phyloP scores from a whole-genome alignment of 805 yeast species.

The Metschnikowia koreensis region DNA sequence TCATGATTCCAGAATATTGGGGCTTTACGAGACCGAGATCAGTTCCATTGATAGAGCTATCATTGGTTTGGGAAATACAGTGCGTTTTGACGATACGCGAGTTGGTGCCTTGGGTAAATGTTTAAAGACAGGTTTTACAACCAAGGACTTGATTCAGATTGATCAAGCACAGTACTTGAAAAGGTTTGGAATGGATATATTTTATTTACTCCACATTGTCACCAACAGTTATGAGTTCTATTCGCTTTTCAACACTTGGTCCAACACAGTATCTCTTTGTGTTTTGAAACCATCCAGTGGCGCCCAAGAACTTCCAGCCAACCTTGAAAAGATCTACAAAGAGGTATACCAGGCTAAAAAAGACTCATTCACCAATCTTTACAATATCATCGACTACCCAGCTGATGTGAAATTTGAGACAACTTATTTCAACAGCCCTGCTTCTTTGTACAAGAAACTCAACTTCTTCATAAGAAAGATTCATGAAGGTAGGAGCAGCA shows the following conservation, averaged over 20 bases:
- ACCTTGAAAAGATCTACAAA: constrained; percentile 51
- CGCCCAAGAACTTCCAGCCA: constrained; percentile 64
- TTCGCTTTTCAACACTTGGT: constrained; percentile 66
- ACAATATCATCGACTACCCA: constrained; percentile 52
- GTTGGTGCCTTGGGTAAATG: constrained; percentile 88
- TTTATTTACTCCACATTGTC: constrained; percentile 66
- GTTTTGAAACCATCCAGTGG: constrained; percentile 65
- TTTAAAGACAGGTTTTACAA: constrained; percentile 77
- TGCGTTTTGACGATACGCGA: constrained; percentile 63
- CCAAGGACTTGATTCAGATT: constrained; percentile 50
- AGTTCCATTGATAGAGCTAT: constrained; percentile 69
- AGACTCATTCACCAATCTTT: constrained; percentile 40
- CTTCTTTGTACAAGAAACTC: constrained; percentile 57
- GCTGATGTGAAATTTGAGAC: constrained; percentile 54
- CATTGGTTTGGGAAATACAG: constrained; percentile 72
- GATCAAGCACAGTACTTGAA: constrained; percentile 54
- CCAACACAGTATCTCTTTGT: constrained; percentile 46
- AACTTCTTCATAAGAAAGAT: constrained; percentile 53
- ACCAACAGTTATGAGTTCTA: constrained; percentile 76
- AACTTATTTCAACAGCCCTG: constrained; percentile 50
- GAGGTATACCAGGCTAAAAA: constrained; percentile 51
- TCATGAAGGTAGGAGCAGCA: constrained; percentile 61
- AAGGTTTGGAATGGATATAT: constrained; percentile 52
- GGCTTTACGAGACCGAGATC: constrained; percentile 75
- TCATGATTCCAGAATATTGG: constrained; percentile 58